A percentile compares a stretch with the other conserved stretches of the same genome.
phyloP scores from a whole-genome alignment of 2,329 filamentous ascomycete species.

The Alternaria triticina region DNA sequence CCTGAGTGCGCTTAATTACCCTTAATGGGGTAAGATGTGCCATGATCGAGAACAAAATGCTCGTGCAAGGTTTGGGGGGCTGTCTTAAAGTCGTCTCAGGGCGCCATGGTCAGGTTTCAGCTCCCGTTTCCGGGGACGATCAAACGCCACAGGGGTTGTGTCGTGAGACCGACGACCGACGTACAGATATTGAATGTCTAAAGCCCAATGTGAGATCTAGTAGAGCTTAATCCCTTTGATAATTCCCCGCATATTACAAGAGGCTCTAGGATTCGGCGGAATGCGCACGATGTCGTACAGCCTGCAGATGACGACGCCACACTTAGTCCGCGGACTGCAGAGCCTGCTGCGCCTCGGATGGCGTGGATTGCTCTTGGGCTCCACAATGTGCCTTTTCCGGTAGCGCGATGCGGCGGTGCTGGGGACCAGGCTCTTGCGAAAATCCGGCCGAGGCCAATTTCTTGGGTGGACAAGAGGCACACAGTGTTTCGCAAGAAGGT shows the following conservation, averaged over 20 bases:
- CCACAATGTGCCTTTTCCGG: constrained; percentile 4
- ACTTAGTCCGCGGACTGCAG: constrained; percentile 1
- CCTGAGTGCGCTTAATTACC: constrained; percentile 24
- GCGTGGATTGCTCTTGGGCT: constrained; percentile 10
- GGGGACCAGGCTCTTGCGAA: constrained; percentile 2
- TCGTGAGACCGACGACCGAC: constrained; percentile 28
- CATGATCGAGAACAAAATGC: constrained; percentile 27
- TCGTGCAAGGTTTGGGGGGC: constrained; percentile 28
- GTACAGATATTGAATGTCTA: constrained; percentile 18
- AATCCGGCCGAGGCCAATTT: constrained; percentile 11
- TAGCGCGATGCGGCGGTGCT: constrained; percentile 9
- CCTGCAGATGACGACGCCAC: constrained; percentile 22
- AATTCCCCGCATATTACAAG: constrained; percentile 26
- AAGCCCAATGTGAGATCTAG: neutral
- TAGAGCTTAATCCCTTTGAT: constrained; percentile 7
- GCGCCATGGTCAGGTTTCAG: constrained; percentile 42
- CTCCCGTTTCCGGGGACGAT: constrained; percentile 34
- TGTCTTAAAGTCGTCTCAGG: constrained; percentile 48
- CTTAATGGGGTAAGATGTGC: constrained; percentile 19
- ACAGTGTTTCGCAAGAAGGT: constrained; percentile 24
- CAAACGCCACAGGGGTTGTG: constrained; percentile 35
- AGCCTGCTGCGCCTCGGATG: constrained; percentile 26
- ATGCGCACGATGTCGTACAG: constrained; percentile 12
- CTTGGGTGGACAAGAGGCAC: constrained; percentile 8
- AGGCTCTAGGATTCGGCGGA: neutral